A percentile compares a stretch with the other conserved stretches of the same genome.
Evolutionary conservation across 441 rosid genomes (phyloP).

Genomic region (Adansonia grandidieri): DNA sequence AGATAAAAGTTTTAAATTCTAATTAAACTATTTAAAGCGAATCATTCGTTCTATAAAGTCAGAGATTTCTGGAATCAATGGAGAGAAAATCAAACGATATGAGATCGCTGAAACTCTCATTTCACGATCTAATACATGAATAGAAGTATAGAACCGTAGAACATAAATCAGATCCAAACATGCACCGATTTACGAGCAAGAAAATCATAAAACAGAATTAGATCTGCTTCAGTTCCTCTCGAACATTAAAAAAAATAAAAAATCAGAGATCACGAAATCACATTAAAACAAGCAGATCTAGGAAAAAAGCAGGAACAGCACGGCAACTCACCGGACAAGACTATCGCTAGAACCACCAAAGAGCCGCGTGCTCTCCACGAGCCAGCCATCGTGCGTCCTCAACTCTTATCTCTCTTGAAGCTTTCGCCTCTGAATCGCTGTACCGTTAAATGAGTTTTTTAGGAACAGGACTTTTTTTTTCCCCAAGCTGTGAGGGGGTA

Average conservation of each 20-base stretch:
- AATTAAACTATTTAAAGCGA: slow-evolving; percentile 4
- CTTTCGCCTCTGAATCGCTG: background rate
- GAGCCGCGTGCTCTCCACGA: slow-evolving; percentile 54
- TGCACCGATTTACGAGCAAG: background rate
- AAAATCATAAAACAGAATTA: slow-evolving; percentile 8
- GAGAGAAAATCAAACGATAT: background rate
- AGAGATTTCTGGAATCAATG: background rate
- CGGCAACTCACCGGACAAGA: slow-evolving; percentile 56
- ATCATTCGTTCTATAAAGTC: background rate
- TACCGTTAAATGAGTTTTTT: background rate
- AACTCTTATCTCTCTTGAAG: background rate
- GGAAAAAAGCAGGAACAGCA: background rate
- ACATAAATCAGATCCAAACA: slow-evolving; percentile 15
- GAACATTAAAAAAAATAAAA: background rate
- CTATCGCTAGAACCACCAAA: slow-evolving; percentile 50
- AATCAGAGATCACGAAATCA: slow-evolving; percentile 22
- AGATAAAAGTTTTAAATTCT: background rate
- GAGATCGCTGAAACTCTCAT: background rate
- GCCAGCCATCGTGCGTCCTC: slow-evolving; percentile 45
- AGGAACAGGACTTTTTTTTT: background rate
- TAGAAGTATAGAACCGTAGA: background rate
- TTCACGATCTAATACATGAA: slow-evolving; percentile 18
- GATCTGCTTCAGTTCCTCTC: slow-evolving; percentile 17
- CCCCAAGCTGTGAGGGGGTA: background rate
- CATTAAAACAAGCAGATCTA: slow-evolving; percentile 15